Conservation (phyloP, 768 basidiomycete species). For the Austroboletus eburneus region DNA sequence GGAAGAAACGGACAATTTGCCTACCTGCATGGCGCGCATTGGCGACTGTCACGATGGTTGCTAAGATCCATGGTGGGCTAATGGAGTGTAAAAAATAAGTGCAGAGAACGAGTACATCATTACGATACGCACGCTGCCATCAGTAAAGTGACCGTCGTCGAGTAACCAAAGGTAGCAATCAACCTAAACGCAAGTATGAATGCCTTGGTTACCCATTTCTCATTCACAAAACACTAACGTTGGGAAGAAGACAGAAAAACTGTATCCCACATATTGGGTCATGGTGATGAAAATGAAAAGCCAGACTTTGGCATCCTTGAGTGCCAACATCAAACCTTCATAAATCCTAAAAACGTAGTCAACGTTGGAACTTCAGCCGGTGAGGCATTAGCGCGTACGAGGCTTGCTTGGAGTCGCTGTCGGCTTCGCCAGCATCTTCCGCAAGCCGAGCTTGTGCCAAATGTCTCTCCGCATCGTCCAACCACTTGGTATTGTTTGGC, state of each 20-base stretch:
- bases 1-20: background rate
- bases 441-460: slow-evolving; percentile 65
- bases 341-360: slow-evolving; percentile 11
- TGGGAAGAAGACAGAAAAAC: slow-evolving; percentile 60
- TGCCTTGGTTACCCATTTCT: background rate
- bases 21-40: slow-evolving; percentile 55
- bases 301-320: slow-evolving; percentile 52
- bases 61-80: slow-evolving; percentile 61
- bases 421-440: slow-evolving; percentile 66
- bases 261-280: slow-evolving; percentile 51
- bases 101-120: background rate
- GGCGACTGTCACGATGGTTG: slow-evolving; percentile 44
- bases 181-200: slow-evolving; percentile 33
- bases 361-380: background rate
- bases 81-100: background rate
- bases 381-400: too few species aligned
- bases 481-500: slow-evolving; percentile 63
- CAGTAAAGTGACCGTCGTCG: slow-evolving; percentile 55
- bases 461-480: slow-evolving; percentile 44
- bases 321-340: slow-evolving; percentile 41
- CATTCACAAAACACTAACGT: slow-evolving; percentile 30
- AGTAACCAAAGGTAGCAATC: slow-evolving; percentile 58
- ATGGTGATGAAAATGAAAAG: slow-evolving; percentile 54
- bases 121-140: slow-evolving; percentile 48
- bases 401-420: slow-evolving; percentile 41